Base-by-base conservation (phyloP, 768 basidiomycete species). In the Lentinula sp. region DNA sequence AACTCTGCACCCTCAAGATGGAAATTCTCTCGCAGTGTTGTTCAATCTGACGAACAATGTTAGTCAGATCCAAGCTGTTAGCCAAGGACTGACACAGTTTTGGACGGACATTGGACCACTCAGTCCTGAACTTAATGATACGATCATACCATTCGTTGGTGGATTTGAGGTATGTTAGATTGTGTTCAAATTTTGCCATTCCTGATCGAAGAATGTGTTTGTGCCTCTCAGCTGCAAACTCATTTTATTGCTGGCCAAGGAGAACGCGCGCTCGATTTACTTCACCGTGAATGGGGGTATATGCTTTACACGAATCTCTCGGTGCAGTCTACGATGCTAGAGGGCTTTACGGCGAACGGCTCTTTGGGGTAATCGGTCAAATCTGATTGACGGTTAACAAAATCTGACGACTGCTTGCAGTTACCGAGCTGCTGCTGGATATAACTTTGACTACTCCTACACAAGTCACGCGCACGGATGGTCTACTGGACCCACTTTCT, bases 61-160 rank as follows among this genome's bases (percentile, higher is more conserved):
- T 2, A 70, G 70, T 7, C 79, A 81, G 60, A 76, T 76, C n/a
- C 57, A 67, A 31, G 72, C 74, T 1, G 70, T 82, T 18, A 81
- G 80, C 62, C 34, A 70, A 39, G 80, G 78, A 3, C 69, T 82
- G 42, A 76, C 74, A 13, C 67, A 67, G 40, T 80, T 80, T 62
- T 82, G 81, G 81, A 80, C 78, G 37, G 74, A 75, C 6, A 73
- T 80, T 23, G 81, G 81, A 1, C 74, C 80, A 0, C 64, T 81
- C 9, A 77, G 74, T 32, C 80, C 81, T 2, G 81, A 82, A 68
- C 68, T 82, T 13, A 78, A 80, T 15, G 79, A 81, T 61, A 82
- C 78, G 0, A 80, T 82, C 28, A 78, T 78, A 35, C 80, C 81
- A 7, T 82, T 82, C 66, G 74, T 81, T n/a, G 74, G 80, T 15